A percentile compares a stretch with the other conserved stretches of the same genome.
Conservation (phyloP, 1,139 yeast genomes). For the Suhomyces coccinellae region DNA sequence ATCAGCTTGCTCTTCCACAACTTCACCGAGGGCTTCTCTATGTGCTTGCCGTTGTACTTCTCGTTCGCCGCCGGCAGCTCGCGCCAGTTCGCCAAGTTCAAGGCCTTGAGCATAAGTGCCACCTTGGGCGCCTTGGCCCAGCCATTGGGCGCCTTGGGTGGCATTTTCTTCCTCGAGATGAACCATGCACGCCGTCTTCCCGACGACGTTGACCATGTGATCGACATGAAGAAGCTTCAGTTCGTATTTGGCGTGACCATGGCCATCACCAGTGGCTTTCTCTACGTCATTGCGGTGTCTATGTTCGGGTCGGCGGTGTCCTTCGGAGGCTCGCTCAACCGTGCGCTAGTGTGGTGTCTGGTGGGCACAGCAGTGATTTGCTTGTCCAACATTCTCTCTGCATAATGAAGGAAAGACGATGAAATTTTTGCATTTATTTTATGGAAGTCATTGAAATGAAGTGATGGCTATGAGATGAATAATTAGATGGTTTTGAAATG, state of each 20-base stretch:
- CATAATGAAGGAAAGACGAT: no score
- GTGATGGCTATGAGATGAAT: no score
- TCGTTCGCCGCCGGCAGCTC: slow-evolving; percentile 42
- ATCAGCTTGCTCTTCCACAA: slow-evolving; percentile 85
- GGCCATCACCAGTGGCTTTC: slow-evolving; percentile 79
- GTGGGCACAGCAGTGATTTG: slow-evolving; percentile 48
- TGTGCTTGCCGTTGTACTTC: slow-evolving; percentile 86
- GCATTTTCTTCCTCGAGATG: slow-evolving; percentile 54
- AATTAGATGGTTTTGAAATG: no score
- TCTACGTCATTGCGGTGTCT: slow-evolving; percentile 76
- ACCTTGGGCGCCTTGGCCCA: slow-evolving; percentile 81
- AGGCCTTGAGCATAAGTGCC: slow-evolving; percentile 66
- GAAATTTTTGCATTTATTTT: no score
- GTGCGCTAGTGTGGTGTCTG: slow-evolving; percentile 54
- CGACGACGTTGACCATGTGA: slow-evolving; percentile 19
- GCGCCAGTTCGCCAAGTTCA: slow-evolving; percentile 44
- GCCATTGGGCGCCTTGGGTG: slow-evolving; percentile 84
- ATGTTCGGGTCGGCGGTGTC: slow-evolving; percentile 80
- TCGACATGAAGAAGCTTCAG: slow-evolving; percentile 36
- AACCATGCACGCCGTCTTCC: slow-evolving; percentile 28
- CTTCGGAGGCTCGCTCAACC: slow-evolving; percentile 63
- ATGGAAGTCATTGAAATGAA: no score
- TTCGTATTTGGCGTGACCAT: slow-evolving; percentile 63
- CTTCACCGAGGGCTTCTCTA: slow-evolving; percentile 92
- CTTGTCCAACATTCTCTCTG: slow-evolving; percentile 21